Evolutionary conservation across 2,329 filamentous ascomycete species (phyloP).

Genomic region (Pleomassaria siparia): DNA sequence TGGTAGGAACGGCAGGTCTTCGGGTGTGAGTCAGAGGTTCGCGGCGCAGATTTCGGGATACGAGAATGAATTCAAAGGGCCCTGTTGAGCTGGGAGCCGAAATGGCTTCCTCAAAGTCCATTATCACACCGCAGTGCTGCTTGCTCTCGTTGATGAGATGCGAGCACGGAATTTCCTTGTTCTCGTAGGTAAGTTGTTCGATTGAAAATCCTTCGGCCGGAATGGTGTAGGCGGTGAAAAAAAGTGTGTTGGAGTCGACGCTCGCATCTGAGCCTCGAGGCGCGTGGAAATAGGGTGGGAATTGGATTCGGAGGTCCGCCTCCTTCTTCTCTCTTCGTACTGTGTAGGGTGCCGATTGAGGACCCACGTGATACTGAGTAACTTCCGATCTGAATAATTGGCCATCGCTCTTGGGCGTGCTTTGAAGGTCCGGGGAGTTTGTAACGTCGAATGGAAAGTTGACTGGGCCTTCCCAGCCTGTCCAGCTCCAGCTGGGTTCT

Average conservation of each 20-base stretch:
- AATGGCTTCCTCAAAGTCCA: slow-evolving; percentile 29
- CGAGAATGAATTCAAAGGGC: slow-evolving; percentile 30
- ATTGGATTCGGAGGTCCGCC: slow-evolving; percentile 22
- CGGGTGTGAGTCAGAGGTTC: slow-evolving; percentile 17
- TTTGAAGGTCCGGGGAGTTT: slow-evolving; percentile 31
- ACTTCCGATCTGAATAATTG: slow-evolving; percentile 35
- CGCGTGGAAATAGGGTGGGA: slow-evolving; percentile 30
- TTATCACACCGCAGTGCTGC: slow-evolving; percentile 33
- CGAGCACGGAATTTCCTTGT: slow-evolving; percentile 24
- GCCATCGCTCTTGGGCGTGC: slow-evolving; percentile 18
- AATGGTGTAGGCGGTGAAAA: slow-evolving; percentile 28
- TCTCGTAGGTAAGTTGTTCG: slow-evolving; percentile 25
- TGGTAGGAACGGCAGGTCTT: slow-evolving; percentile 15
- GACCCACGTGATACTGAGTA: slow-evolving; percentile 27
- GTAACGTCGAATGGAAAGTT: slow-evolving; percentile 39
- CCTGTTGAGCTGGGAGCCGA: slow-evolving; percentile 17
- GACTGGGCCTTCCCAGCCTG: slow-evolving; percentile 24
- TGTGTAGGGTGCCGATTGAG: slow-evolving; percentile 23
- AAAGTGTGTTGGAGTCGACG: slow-evolving; percentile 23
- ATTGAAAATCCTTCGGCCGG: slow-evolving; percentile 27
- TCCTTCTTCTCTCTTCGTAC: slow-evolving; percentile 32
- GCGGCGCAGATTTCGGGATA: slow-evolving; percentile 30
- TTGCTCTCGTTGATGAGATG: slow-evolving; percentile 25
- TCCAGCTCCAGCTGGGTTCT: slow-evolving; percentile 40
- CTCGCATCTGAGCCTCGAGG: slow-evolving; percentile 20